A percentile compares a stretch with the other conserved stretches of the same genome.
phyloP scores from a whole-genome alignment of 148 eudicot genomes.

The Chenopodium quinoa region DNA sequence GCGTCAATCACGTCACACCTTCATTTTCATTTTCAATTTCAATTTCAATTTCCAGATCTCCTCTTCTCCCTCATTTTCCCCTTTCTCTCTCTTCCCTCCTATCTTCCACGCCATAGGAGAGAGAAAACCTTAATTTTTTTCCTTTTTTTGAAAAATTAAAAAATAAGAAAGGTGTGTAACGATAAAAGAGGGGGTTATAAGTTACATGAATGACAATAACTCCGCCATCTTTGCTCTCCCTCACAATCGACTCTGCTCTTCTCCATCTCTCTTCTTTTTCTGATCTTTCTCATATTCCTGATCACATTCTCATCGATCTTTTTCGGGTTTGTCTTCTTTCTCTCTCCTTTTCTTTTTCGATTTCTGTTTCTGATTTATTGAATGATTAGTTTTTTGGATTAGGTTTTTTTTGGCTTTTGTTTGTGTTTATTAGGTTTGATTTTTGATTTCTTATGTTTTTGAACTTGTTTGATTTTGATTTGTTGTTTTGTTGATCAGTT shows the following conservation, averaged over 20 bases:
- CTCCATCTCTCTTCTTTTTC: conserved; percentile 52
- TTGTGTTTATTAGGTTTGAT: not conserved
- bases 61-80: not conserved
- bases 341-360: not conserved
- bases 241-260: conserved; percentile 65
- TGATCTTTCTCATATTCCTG: conserved; percentile 73
- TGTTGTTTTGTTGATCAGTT: not conserved
- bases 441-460: not conserved
- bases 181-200: too few species aligned
- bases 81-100: not conserved
- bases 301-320: conserved; percentile 78
- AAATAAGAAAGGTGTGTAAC: too few species aligned
- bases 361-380: not conserved
- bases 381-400: not conserved
- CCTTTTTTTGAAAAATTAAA: too few species aligned
- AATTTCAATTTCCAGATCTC: not conserved
- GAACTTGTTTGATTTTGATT: not conserved
- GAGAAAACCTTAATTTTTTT: not conserved
- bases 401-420: not conserved
- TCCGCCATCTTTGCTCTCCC: conserved; percentile 70
- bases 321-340: conserved; percentile 41
- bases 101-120: conserved; percentile 8
- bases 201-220: conserved; percentile 22
- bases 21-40: not conserved
- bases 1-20: conserved; percentile 6